Evolutionary conservation across 257 asterid genomes (phyloP).

Genomic region (Mitragyna speciosa): DNA sequence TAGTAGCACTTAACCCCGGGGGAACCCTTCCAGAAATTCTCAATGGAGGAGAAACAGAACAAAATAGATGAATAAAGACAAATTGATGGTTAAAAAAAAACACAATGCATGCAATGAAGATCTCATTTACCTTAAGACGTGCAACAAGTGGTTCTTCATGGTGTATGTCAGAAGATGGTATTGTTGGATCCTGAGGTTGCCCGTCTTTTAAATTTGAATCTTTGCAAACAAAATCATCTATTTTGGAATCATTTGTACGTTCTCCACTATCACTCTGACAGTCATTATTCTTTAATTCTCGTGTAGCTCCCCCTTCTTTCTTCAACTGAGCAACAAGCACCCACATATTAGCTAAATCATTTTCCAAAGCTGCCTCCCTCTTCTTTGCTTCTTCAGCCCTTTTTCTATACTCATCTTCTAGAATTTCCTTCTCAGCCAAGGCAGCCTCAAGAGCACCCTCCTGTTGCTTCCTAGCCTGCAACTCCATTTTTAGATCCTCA

Average conservation of each 20-base stretch:
- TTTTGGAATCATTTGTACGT: slow-evolving; percentile 37
- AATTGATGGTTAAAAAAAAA: neutral
- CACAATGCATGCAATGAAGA: neutral
- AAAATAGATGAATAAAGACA: slow-evolving; percentile 16
- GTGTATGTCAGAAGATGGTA: slow-evolving; percentile 39
- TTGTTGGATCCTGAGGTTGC: slow-evolving; percentile 34
- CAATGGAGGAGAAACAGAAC: neutral
- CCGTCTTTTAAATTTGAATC: slow-evolving; percentile 38
- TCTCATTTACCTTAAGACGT: slow-evolving; percentile 63
- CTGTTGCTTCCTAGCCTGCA: slow-evolving; percentile 84
- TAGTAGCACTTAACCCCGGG: no score
- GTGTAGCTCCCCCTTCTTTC: slow-evolving; percentile 53
- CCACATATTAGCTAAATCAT: slow-evolving; percentile 99
- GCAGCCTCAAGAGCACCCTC: slow-evolving; percentile 88
- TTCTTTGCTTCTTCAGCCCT: slow-evolving; percentile 78
- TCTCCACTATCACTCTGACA: slow-evolving; percentile 37
- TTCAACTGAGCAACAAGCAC: slow-evolving; percentile 93
- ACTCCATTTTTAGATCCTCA: slow-evolving; percentile 77
- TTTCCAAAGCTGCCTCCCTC: slow-evolving; percentile 86
- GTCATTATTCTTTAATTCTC: slow-evolving; percentile 42
- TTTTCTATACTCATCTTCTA: slow-evolving; percentile 79
- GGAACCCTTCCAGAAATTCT: no score
- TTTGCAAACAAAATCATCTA: slow-evolving; percentile 36
- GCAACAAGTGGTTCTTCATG: slow-evolving; percentile 87
- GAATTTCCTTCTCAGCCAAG: slow-evolving; percentile 77